Conservation (phyloP, 1,284 basidiomycete genomes). For the Ceratobasidium sp. region DNA sequence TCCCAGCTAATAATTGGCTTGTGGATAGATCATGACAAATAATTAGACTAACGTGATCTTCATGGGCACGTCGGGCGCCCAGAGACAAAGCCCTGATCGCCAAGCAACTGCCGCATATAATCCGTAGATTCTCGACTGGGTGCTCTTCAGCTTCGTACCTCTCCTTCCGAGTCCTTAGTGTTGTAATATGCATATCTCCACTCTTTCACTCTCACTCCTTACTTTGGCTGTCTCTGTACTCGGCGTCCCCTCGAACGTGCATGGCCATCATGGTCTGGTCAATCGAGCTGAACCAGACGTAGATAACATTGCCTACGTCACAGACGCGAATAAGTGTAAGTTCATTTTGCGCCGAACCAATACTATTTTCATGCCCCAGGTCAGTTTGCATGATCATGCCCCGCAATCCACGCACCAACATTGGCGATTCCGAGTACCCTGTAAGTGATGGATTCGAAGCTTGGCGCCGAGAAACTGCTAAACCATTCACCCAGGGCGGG, state of each 20-base stretch:
- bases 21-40: too few relatives aligned
- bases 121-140: too few relatives aligned
- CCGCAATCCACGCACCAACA: constrained; percentile 38
- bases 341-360: too few relatives aligned
- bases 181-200: too few relatives aligned
- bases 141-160: too few relatives aligned
- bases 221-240: not conserved
- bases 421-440: constrained; percentile 40
- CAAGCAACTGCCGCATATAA: too few relatives aligned
- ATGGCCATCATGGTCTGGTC: not conserved
- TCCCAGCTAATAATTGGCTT: too few relatives aligned
- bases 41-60: too few relatives aligned
- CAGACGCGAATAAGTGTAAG: constrained; percentile 4
- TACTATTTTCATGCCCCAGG: too few relatives aligned
- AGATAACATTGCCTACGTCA: constrained; percentile 13
- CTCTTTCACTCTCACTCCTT: not conserved
- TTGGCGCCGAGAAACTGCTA: not conserved
- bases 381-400: constrained; percentile 32
- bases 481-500: constrained; percentile 25
- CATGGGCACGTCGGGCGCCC: too few relatives aligned
- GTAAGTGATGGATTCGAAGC: not conserved
- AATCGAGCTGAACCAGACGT: not conserved
- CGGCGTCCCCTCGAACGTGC: not conserved
- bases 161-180: too few relatives aligned
- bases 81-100: too few relatives aligned